phyloP scores from a whole-genome alignment of 2,329 filamentous ascomycete genomes.

The Talaromyces verruculosus region DNA sequence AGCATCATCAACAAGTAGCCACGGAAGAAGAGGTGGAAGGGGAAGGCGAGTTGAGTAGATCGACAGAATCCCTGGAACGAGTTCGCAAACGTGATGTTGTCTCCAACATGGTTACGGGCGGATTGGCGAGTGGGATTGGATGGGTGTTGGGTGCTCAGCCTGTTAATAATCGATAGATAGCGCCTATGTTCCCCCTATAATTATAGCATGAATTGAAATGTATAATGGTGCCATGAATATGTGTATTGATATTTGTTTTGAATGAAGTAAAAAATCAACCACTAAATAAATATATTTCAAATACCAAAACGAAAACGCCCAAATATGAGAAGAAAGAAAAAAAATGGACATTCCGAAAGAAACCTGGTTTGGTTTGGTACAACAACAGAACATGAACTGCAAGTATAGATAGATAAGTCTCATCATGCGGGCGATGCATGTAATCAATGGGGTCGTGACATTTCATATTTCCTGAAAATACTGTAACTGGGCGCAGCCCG shows the following conservation, averaged over 20 bases:
- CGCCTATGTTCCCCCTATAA: not conserved
- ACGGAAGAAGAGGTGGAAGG: not conserved
- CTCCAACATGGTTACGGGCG: slow-evolving; percentile 63
- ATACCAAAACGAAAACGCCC: slow-evolving; percentile 16
- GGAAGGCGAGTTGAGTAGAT: slow-evolving; percentile 19
- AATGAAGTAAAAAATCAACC: not conserved
- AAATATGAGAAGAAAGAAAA: not conserved
- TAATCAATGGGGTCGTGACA: not conserved
- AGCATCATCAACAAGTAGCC: not conserved
- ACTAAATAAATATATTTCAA: not conserved
- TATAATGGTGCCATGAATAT: not conserved
- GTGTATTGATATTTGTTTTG: not conserved
- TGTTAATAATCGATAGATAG: slow-evolving; percentile 35
- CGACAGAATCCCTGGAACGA: slow-evolving; percentile 25
- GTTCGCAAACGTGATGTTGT: slow-evolving; percentile 57
- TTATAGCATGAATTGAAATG: not conserved
- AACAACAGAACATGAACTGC: not conserved
- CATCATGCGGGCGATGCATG: not conserved
- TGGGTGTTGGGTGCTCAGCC: slow-evolving; percentile 62
- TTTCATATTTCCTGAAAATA: not conserved
- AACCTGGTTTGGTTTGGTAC: not conserved
- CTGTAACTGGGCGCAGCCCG: not conserved
- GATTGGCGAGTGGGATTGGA: slow-evolving; percentile 61
- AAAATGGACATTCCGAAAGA: not conserved
- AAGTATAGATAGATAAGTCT: not conserved